Percentiles rank a stretch among this genome's conserved stretches.
Evolutionary conservation across 768 basidiomycete genomes (phyloP).

Genomic region (Agrocybe pediades): DNA sequence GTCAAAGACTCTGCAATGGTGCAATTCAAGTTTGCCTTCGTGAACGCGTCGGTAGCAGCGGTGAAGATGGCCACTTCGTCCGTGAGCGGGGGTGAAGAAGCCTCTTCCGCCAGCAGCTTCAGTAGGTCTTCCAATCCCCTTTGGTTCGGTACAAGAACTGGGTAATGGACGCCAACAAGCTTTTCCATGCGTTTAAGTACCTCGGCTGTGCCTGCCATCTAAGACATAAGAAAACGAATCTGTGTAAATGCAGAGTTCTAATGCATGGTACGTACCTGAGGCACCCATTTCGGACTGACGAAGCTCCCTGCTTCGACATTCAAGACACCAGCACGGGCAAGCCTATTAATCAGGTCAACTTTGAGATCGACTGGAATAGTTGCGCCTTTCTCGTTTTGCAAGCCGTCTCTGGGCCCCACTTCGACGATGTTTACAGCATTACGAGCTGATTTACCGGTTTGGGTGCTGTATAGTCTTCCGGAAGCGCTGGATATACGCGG

Average conservation of each 20-base stretch:
- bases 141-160: slow-evolving; percentile 81
- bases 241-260: not conserved
- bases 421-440: slow-evolving; percentile 73
- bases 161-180: slow-evolving; percentile 60
- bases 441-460: not conserved
- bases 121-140: slow-evolving; percentile 75
- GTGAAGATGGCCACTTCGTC: slow-evolving; percentile 91
- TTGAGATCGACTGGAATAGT: slow-evolving; percentile 74
- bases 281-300: slow-evolving; percentile 92
- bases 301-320: slow-evolving; percentile 88
- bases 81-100: slow-evolving; percentile 49
- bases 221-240: not conserved
- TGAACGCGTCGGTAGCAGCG: slow-evolving; percentile 86
- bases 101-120: slow-evolving; percentile 47
- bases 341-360: slow-evolving; percentile 75
- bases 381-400: slow-evolving; percentile 80
- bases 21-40: slow-evolving; percentile 82
- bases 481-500: not conserved
- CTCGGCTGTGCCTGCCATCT: slow-evolving; percentile 89
- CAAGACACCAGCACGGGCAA: slow-evolving; percentile 66
- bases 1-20: slow-evolving; percentile 70
- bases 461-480: not conserved
- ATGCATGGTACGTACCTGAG: slow-evolving; percentile 58
- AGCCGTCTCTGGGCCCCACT: slow-evolving; percentile 88
- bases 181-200: slow-evolving; percentile 64